Evolutionary conservation across 78 protist species (phyloP).

Genomic region (Dictyostelium purpureum): DNA sequence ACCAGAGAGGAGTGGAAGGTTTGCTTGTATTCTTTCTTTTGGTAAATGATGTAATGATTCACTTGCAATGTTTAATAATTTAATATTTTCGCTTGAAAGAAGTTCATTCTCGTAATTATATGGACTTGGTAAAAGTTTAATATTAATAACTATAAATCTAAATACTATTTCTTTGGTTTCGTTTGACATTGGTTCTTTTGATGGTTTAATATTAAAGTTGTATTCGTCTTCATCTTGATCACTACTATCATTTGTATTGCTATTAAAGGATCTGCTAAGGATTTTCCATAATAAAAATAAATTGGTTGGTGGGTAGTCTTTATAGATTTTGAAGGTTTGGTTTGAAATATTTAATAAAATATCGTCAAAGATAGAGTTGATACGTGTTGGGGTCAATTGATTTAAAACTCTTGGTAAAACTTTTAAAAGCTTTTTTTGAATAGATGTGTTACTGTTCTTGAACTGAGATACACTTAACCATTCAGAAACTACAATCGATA

Average conservation of each 20-base stretch:
- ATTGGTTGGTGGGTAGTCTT: background rate
- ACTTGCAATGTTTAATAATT: background rate
- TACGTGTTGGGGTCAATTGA: slow-evolving; percentile 4
- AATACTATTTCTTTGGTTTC: background rate
- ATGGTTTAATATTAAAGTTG: background rate
- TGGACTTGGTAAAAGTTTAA: background rate
- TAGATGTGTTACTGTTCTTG: background rate
- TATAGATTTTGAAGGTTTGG: background rate
- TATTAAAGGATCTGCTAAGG: too few relatives aligned
- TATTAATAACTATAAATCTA: background rate
- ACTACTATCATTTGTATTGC: background rate
- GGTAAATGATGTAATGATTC: slow-evolving; percentile 1
- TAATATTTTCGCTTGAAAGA: background rate
- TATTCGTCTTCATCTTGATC: too few relatives aligned
- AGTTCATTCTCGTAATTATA: background rate
- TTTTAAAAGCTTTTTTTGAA: background rate
- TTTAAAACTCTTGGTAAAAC: background rate
- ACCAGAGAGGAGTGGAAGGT: background rate
- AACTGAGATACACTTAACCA: slow-evolving; percentile 17
- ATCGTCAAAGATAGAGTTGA: slow-evolving; percentile 6
- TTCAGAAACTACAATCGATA: background rate
- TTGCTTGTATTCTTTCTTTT: background rate
- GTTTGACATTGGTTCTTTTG: background rate
- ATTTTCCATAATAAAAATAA: background rate
- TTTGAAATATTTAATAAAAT: background rate